phyloP scores from a whole-genome alignment of 2,329 filamentous ascomycete species.

The Aspergillus sp. region DNA sequence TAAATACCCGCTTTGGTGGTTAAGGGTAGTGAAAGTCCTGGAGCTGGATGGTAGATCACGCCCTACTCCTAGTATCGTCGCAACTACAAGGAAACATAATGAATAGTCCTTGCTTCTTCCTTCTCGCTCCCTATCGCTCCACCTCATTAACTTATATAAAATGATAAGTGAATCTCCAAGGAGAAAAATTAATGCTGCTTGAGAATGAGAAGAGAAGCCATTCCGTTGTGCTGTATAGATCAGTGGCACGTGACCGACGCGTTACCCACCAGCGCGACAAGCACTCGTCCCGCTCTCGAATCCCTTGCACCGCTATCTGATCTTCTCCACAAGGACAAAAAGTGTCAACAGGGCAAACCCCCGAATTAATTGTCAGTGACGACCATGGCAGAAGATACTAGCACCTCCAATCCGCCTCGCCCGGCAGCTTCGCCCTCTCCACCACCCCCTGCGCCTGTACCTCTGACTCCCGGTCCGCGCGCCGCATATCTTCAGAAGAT shows the following conservation, averaged over 20 bases:
- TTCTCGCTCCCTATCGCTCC: too few species aligned
- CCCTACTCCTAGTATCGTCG: too few species aligned
- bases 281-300: not conserved
- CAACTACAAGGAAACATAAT: too few species aligned
- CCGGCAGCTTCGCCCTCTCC: slow-evolving; percentile 48
- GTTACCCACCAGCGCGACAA: slow-evolving; percentile 11
- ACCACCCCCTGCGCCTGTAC: slow-evolving; percentile 50
- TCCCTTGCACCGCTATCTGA: not conserved
- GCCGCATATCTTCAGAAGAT: slow-evolving; percentile 59
- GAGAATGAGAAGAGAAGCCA: too few species aligned
- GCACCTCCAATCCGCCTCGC: slow-evolving; percentile 11
- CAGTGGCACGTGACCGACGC: slow-evolving; percentile 21
- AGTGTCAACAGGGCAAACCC: not conserved
- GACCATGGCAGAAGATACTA: slow-evolving; percentile 20
- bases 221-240: not conserved
- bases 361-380: not conserved
- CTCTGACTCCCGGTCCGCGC: slow-evolving; percentile 57
- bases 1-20: too few species aligned
- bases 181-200: too few species aligned
- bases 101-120: too few species aligned
- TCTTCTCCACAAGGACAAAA: not conserved
- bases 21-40: too few species aligned
- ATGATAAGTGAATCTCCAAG: too few species aligned
- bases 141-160: too few species aligned
- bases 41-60: too few species aligned